Conservation (phyloP, 2,329 filamentous ascomycete genomes). For the Fusarium nodosum region DNA sequence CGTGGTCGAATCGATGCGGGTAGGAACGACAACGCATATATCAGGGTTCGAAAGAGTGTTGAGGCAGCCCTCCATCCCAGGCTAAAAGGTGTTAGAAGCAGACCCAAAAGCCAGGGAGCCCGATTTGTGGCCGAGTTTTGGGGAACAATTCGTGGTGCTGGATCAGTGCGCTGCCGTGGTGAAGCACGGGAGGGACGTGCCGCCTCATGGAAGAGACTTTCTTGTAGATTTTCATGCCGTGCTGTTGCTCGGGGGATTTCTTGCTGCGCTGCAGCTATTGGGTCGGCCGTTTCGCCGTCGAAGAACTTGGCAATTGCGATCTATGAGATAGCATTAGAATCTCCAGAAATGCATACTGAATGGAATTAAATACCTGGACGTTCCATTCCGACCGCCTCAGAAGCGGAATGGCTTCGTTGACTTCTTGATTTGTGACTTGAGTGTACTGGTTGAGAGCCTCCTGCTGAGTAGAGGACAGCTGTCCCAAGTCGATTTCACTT, state of each 20-base stretch:
- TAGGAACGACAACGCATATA: constrained; percentile 84
- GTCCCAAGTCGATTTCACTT: constrained; percentile 66
- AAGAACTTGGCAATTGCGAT: constrained; percentile 98
- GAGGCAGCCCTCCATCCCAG: constrained; percentile 80
- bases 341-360: neutral
- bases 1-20: constrained; percentile 73
- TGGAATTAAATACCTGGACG: constrained; percentile 73
- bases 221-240: constrained; percentile 81
- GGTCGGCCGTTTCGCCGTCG: constrained; percentile 90
- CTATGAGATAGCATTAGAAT: constrained; percentile 59
- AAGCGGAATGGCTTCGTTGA: constrained; percentile 80
- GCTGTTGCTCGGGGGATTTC: constrained; percentile 72
- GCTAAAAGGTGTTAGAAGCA: constrained; percentile 86
- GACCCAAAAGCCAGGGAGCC: constrained; percentile 80
- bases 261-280: constrained; percentile 79
- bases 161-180: constrained; percentile 62
- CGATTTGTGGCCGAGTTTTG: constrained; percentile 77
- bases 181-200: constrained; percentile 42
- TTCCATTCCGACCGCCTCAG: constrained; percentile 95
- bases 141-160: constrained; percentile 88
- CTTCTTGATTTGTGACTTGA: constrained; percentile 86
- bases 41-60: constrained; percentile 77
- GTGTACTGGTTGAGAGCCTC: constrained; percentile 89
- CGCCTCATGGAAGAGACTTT: constrained; percentile 62
- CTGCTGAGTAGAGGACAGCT: constrained; percentile 83